phyloP scores from a whole-genome alignment of 2,329 filamentous ascomycete genomes.

The Trichoderma arundinaceum region DNA sequence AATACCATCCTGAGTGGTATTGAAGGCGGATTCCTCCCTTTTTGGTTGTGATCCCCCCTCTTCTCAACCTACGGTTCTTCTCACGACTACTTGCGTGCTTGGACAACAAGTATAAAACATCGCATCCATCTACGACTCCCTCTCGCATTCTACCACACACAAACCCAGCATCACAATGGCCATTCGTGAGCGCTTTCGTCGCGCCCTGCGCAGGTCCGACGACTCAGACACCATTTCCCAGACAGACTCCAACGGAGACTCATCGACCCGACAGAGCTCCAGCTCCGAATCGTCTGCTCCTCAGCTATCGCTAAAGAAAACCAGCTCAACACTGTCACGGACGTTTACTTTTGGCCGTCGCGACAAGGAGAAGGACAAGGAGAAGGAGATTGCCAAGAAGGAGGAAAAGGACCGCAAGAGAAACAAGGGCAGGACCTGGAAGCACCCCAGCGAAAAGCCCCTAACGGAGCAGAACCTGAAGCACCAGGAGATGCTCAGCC shows the following conservation, averaged over 20 bases:
- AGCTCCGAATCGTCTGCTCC: conserved; percentile 31
- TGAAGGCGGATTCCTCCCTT: no score
- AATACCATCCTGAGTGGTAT: no score
- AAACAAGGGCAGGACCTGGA: conserved; percentile 37
- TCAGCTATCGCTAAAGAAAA: conserved; percentile 42
- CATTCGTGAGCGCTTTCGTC: conserved; percentile 51
- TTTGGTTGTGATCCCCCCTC: no score
- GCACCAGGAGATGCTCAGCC: conserved; percentile 54
- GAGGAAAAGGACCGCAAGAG: conserved; percentile 41
- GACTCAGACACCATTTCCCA: conserved; percentile 44
- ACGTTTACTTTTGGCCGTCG: conserved; percentile 42
- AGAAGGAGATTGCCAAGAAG: conserved; percentile 34
- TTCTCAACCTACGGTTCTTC: no score
- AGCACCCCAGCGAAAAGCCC: conserved; percentile 53
- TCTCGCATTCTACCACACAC: no score
- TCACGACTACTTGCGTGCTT: no score
- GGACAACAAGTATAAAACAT: no score
- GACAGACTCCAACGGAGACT: conserved; percentile 41
- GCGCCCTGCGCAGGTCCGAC: conserved; percentile 48
- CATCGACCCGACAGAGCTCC: conserved; percentile 41
- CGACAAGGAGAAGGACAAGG: conserved; percentile 36
- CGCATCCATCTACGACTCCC: no score
- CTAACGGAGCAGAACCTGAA: conserved; percentile 53
- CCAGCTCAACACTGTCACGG: conserved; percentile 40
- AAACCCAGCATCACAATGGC: conserved; percentile 43